Evolutionary conservation across 345 rosid species (phyloP), one percentile per base, ranked within the genome.

Genomic region (Balakata baccata): DNA sequence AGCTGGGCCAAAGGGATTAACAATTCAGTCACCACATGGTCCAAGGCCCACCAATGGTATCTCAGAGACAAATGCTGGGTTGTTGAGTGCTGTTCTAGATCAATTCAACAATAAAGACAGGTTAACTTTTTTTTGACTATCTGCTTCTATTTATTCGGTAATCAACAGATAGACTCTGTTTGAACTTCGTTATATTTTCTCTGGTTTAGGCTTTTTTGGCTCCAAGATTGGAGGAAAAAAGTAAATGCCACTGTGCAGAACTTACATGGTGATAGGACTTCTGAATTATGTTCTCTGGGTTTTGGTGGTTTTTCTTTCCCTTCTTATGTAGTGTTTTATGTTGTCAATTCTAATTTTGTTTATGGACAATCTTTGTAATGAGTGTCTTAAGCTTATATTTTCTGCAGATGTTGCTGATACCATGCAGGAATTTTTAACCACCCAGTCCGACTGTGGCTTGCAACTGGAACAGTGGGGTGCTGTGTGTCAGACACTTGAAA

Each of bases 181-280:
- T 74, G 61, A 80, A 46, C 39, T 70, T 50, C 37, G 25, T 25
- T 58, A 13, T 68, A 9, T 75, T 65, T 41, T 79, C 71, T 74
- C 53, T 70, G 75, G 64, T 77, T 64, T 79, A 94, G 98, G 81
- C 80, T 75, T 82, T 45, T 80, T 14, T 89, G 98, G 95, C 86
- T 75, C 64, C 64, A 69, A 52, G 81, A 77, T 45, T 95, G 98
- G 97, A 84, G 74, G 46, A 51, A 79, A 72, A 82, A 80, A 75
- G 78, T 83, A 17, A 72, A 59, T 63, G 80, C 79, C 52, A 69
- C 84, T 56, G 53, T 81, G 17, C 84, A 74, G 74, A 74, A 66
- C 46, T 77, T 86, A 59, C 75, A 77, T 64, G 59, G 74, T 57
- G 84, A 80, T 74, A 71, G 62, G 79, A 75, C 70, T 76, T 54